Percentiles rank a stretch among this genome's conserved stretches.
Conservation (phyloP, 305 asterid genomes). For the Stenogyne calaminthoides region DNA sequence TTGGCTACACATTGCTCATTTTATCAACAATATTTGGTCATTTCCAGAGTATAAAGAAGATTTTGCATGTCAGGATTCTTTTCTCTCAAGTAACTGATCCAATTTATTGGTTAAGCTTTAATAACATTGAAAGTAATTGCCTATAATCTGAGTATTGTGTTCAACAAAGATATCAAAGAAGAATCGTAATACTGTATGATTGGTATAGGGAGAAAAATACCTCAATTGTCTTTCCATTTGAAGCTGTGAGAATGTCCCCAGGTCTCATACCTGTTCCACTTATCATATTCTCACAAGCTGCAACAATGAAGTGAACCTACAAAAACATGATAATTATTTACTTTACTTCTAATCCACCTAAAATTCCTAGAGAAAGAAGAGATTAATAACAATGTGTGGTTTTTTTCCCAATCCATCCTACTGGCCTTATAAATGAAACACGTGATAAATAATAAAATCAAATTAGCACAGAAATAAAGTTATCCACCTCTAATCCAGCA, state of each 20-base stretch:
- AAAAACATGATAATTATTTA: constrained; percentile 21
- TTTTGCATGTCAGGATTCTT: neutral
- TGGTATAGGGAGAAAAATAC: constrained; percentile 35
- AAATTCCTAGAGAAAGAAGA: neutral
- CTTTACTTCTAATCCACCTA: constrained; percentile 18
- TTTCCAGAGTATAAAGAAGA: neutral
- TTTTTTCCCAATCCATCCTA: neutral
- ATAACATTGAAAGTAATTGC: neutral
- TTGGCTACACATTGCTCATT: neutral
- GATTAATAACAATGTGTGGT: neutral
- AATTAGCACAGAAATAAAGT: constrained; percentile 12
- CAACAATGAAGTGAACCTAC: constrained; percentile 89
- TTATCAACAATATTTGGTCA: neutral
- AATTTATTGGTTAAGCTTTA: neutral
- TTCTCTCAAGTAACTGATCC: neutral
- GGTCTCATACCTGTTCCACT: constrained; percentile 97
- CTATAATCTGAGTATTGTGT: neutral
- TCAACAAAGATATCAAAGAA: constrained; percentile 3
- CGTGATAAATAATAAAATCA: neutral
- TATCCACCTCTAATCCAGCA: constrained; percentile 86
- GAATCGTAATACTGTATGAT: neutral
- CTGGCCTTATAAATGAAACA: neutral
- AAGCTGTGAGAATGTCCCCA: constrained; percentile 81
- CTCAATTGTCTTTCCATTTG: constrained; percentile 95
- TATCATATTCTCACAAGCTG: constrained; percentile 96